Percentiles rank a stretch among this genome's conserved stretches.
These are phyloP conservation scores for Penicillium crustosum DNA, from an alignment of 2,329 filamentous ascomycete species.

Conservation along the genomic window DNA sequence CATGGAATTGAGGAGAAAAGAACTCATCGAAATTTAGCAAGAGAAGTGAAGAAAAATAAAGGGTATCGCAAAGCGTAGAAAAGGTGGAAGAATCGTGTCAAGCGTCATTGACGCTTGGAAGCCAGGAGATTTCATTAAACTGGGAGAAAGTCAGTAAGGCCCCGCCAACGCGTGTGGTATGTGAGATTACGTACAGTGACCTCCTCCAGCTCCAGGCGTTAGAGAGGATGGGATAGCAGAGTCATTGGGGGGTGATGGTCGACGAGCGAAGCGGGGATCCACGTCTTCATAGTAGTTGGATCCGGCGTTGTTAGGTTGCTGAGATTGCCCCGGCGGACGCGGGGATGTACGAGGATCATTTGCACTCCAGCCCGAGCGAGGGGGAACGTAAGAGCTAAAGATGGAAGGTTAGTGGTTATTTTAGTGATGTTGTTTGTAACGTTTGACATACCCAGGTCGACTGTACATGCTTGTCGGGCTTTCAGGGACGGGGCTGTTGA, in stretches of 20 bases:
- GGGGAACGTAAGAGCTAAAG: conserved; percentile 45
- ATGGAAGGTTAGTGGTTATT: conserved; percentile 18
- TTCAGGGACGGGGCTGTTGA: conserved; percentile 39
- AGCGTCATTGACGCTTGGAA: conserved; percentile 5
- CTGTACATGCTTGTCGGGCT: conserved; percentile 73
- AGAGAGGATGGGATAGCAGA: conserved; percentile 37
- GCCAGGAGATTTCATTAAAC: conserved; percentile 63
- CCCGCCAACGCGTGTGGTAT: conserved; percentile 56
- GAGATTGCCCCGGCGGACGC: conserved; percentile 11
- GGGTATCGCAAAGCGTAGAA: conserved; percentile 23
- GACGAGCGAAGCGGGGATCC: conserved; percentile 74
- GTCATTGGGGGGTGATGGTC: conserved; percentile 30
- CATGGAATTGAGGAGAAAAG: conserved; percentile 15
- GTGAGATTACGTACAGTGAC: conserved; percentile 40
- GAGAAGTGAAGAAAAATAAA: conserved; percentile 13
- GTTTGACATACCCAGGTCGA: conserved; percentile 64
- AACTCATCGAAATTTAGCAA: conserved; percentile 10
- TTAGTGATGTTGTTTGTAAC: neutral
- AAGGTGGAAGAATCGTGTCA: conserved; percentile 8
- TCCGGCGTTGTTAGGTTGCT: conserved; percentile 4
- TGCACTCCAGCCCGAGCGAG: conserved; percentile 44
- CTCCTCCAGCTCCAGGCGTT: conserved; percentile 41
- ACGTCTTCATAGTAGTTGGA: conserved; percentile 85
- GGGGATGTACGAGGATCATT: conserved; percentile 20
- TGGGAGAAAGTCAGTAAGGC: conserved; percentile 71